These are phyloP conservation scores for Nicotiana knightiana DNA, from an alignment of 257 asterid species.

Conservation along the genomic window DNA sequence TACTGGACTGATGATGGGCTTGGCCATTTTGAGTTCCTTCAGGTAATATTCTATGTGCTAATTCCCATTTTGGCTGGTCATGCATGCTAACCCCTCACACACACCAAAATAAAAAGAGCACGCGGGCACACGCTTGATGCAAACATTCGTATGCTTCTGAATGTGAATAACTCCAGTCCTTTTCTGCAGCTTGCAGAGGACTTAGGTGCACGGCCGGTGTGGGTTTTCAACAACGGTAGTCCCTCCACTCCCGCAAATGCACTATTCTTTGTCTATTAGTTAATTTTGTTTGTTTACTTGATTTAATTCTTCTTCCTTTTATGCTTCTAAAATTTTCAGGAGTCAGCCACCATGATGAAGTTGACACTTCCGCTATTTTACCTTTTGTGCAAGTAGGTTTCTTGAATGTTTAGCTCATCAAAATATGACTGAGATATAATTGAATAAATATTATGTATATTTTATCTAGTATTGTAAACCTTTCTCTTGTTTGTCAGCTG, in stretches of 20 bases:
- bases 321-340: slow-evolving; percentile 40
- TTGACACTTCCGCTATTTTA: slow-evolving; percentile 50
- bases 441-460: not conserved
- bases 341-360: slow-evolving; percentile 87
- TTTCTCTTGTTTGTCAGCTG: not conserved
- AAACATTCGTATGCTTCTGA: not conserved
- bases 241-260: not conserved
- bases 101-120: not conserved
- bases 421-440: not conserved
- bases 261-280: not conserved
- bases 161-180: not conserved
- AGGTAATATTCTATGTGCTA: slow-evolving; percentile 31
- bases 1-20: slow-evolving; percentile 98
- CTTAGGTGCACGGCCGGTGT: slow-evolving; percentile 74
- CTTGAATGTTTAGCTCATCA: not conserved
- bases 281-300: not conserved
- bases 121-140: not conserved
- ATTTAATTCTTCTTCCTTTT: not conserved
- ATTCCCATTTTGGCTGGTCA: not conserved
- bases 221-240: slow-evolving; percentile 98
- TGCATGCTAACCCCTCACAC: not conserved
- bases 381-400: slow-evolving; percentile 72
- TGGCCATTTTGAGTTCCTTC: slow-evolving; percentile 89
- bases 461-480: not conserved
- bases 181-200: slow-evolving; percentile 90